phyloP scores from a whole-genome alignment of 192 early-diverging fungal species.

The Umbelopsis isabellina region DNA sequence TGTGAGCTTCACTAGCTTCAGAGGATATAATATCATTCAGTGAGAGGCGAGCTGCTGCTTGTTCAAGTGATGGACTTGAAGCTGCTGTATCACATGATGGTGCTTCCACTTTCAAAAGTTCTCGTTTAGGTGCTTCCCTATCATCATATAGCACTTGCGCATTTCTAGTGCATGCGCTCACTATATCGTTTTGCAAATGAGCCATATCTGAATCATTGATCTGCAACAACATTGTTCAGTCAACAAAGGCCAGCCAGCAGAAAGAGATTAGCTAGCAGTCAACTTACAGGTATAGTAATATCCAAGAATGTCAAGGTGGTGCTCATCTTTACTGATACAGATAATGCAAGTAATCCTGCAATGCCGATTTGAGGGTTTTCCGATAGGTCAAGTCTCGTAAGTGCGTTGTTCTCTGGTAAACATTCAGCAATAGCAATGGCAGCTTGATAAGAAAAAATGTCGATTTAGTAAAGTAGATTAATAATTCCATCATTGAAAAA shows the following conservation, averaged over 20 bases:
- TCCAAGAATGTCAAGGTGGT: slow-evolving; percentile 73
- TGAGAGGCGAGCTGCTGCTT: neutral
- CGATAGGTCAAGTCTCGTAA: slow-evolving; percentile 76
- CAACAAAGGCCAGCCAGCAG: neutral
- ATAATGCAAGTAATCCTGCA: slow-evolving; percentile 82
- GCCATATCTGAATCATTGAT: slow-evolving; percentile 33
- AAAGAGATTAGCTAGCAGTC: too few relatives aligned
- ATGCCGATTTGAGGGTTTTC: slow-evolving; percentile 76
- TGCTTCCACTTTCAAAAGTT: neutral
- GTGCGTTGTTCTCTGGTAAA: slow-evolving; percentile 70
- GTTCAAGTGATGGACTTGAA: slow-evolving; percentile 6
- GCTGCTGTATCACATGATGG: neutral
- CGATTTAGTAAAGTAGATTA: neutral
- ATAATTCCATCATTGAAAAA: neutral
- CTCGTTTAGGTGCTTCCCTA: neutral
- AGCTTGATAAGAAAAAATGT: slow-evolving; percentile 28
- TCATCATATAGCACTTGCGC: slow-evolving; percentile 20
- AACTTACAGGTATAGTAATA: slow-evolving; percentile 57
- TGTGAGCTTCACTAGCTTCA: neutral
- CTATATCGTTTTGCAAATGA: slow-evolving; percentile 31
- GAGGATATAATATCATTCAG: neutral
- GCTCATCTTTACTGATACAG: slow-evolving; percentile 82
- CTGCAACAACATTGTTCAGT: slow-evolving; percentile 16
- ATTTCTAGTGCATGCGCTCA: slow-evolving; percentile 36
- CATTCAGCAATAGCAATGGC: slow-evolving; percentile 83